Evolutionary conservation across 176 grass and related monocot genomes (phyloP), one percentile per base, ranked within the genome.

Genomic region (Cocos nucifera): DNA sequence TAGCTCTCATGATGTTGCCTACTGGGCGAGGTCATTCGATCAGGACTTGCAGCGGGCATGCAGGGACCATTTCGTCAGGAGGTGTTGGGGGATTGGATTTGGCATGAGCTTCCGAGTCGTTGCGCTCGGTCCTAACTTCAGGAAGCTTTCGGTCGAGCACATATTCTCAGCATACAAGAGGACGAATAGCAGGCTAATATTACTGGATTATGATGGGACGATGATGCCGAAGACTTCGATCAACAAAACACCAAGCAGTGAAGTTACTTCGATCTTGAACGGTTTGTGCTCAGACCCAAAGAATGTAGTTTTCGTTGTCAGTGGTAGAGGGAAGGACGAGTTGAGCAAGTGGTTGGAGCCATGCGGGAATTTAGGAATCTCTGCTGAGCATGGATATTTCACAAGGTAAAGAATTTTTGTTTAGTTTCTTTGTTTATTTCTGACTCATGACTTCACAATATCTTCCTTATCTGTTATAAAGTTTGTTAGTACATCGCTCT

Each of bases 301-400:
- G 17, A 85, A 85, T 18, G 30, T 22, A 8, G 82, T 85, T 14
- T 79, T 79, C 49, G 2, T 85, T 49, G 66, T 85, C 56, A 85
- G 82, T 24, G 76, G 71, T 23, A 63, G 71, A 19, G 22, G 82
- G 2, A 85, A 75, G 30, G 56, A 75, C 16, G 66, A 79, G 8
- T 66, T 85, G 49, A 51, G 27, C 3, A 21, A 15, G 28, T 79
- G 71, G 76, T 79, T 85, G 12, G 24, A 55, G 2, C 55, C 82
- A 3, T 85, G 76, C 28, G 61, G 66, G 23, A 75, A 66, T 56
- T 54, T 85, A 6, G 71, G 82, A 30, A 78, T 83, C 67, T 50
- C 61, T 1, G 71, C 76, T 0, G 71, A 85, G 53, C 82, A 85
- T 51, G 82, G 76, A 17, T 79, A 75, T 69, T 79, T 75, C 71